These are phyloP conservation scores for Colletotrichum noveboracense DNA, from an alignment of 2,329 filamentous ascomycete species.

Conservation along the genomic window DNA sequence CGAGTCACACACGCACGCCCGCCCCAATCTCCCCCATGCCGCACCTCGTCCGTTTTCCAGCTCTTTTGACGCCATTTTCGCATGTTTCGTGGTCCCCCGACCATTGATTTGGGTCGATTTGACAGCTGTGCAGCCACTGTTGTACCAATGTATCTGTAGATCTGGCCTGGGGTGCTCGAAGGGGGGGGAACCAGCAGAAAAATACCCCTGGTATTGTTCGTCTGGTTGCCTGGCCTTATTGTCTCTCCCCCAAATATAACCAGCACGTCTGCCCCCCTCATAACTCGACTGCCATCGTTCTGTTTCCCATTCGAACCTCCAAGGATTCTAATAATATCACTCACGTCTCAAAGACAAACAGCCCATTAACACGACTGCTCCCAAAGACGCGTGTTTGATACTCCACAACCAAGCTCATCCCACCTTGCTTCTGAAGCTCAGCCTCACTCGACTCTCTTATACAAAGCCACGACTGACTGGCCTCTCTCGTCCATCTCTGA, in stretches of 20 bases:
- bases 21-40: conserved; percentile 3
- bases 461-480: neutral
- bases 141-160: conserved; percentile 2
- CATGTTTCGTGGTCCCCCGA: conserved; percentile 11
- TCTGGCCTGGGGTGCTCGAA: neutral
- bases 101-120: neutral
- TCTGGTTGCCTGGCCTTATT: neutral
- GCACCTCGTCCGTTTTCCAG: conserved; percentile 17
- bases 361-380: neutral
- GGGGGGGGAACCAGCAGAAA: neutral
- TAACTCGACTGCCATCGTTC: neutral
- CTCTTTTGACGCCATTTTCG: conserved; percentile 21
- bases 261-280: conserved; percentile 4
- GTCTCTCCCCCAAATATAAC: conserved; percentile 15
- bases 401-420: neutral
- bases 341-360: neutral
- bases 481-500: neutral
- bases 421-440: neutral
- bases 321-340: conserved; percentile 11
- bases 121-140: conserved; percentile 5
- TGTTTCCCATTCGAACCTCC: neutral
- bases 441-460: neutral
- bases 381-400: conserved; percentile 3
- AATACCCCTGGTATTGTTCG: neutral
- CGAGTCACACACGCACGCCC: conserved; percentile 6